Percentiles rank a stretch among this genome's conserved stretches.
phyloP scores from a whole-genome alignment of 495 filamentous ascomycete species.

The Aspergillus affinis region DNA sequence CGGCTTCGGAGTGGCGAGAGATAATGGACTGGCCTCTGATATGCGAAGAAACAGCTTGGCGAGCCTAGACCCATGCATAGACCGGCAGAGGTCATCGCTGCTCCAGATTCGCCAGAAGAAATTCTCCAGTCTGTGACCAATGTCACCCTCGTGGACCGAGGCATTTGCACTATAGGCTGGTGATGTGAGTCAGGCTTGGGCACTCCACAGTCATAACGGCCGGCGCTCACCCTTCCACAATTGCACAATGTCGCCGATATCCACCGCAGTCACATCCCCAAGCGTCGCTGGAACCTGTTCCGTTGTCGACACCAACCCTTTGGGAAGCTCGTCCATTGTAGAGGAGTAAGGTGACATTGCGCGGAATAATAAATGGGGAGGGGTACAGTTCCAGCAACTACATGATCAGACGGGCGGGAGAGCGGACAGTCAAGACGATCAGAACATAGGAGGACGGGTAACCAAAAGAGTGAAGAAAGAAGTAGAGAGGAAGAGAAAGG shows the following conservation, averaged over 20 bases:
- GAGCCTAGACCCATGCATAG: conserved; percentile 34
- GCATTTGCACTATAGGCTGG: conserved; percentile 47
- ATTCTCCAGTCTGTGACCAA: conserved; percentile 48
- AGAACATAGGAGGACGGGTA: neutral
- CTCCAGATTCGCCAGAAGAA: conserved; percentile 57
- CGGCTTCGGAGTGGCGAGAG: neutral
- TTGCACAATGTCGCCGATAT: conserved; percentile 37
- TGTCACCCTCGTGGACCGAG: conserved; percentile 36
- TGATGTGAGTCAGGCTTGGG: conserved; percentile 10
- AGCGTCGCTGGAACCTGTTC: conserved; percentile 29
- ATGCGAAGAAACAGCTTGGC: conserved; percentile 44
- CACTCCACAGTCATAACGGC: neutral
- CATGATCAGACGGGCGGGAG: conserved; percentile 5
- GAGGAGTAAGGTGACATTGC: neutral
- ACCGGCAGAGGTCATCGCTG: conserved; percentile 27
- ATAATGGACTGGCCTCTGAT: conserved; percentile 24
- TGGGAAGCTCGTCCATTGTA: conserved; percentile 48
- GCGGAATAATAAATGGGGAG: neutral
- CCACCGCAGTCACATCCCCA: conserved; percentile 28
- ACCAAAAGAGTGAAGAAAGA: neutral
- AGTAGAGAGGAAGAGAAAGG: neutral
- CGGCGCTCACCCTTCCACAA: conserved; percentile 50
- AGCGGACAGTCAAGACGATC: neutral
- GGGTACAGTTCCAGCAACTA: conserved; percentile 6
- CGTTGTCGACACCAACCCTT: conserved; percentile 50